Conservation (phyloP, 164 flowering plant species). For the Liquidambar formosana region DNA sequence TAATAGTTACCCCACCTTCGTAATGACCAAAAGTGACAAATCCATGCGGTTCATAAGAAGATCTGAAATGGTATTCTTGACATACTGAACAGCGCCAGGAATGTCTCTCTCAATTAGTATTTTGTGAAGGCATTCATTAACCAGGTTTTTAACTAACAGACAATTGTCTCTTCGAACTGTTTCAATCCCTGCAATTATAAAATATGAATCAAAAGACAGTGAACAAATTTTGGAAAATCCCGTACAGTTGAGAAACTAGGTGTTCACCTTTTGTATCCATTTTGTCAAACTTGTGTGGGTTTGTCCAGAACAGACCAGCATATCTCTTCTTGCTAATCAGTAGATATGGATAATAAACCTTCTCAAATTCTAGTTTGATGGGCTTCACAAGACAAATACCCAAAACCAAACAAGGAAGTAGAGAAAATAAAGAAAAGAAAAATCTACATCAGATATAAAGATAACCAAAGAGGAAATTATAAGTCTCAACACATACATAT, state of each 20-base stretch:
- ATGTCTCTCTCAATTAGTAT: conserved; percentile 84
- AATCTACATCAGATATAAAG: not conserved
- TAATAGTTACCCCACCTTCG: conserved; percentile 58
- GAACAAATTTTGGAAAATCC: not conserved
- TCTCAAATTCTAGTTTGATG: conserved; percentile 97
- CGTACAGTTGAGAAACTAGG: not conserved
- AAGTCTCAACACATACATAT: not conserved
- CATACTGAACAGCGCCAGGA: conserved; percentile 93
- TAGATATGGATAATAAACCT: conserved; percentile 94
- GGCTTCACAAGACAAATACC: conserved; percentile 55
- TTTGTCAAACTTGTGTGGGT: conserved; percentile 87
- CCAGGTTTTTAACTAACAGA: conserved; percentile 86
- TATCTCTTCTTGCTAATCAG: conserved; percentile 97
- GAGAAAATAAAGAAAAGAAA: not conserved
- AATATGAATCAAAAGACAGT: conserved; percentile 5
- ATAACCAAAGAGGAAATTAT: not conserved
- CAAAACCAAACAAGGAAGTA: not conserved
- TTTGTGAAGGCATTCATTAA: conserved; percentile 94
- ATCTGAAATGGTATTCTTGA: conserved; percentile 91
- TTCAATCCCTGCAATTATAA: conserved; percentile 76
- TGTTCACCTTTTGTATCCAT: conserved; percentile 94
- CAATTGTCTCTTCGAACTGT: conserved; percentile 98
- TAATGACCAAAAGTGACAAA: conserved; percentile 91
- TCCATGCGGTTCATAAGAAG: conserved; percentile 99
- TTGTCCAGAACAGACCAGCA: conserved; percentile 97